Base-by-base conservation (phyloP, 495 filamentous ascomycete species). In the Tuber borchii region DNA sequence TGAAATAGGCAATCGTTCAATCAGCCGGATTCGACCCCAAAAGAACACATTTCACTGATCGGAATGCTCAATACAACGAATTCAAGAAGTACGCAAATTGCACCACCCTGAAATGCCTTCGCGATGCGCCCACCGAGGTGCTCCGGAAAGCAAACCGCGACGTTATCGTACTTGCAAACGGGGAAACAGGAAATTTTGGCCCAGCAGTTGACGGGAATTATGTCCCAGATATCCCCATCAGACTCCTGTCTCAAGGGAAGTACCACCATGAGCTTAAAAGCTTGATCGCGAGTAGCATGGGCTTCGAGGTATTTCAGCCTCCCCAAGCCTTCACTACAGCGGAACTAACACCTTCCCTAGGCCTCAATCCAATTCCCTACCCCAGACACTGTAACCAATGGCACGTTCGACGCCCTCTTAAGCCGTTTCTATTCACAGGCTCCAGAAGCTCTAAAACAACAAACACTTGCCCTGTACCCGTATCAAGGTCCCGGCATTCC, bases 181-280 rank as follows among this genome's bases (percentile, higher is more conserved):
- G 22, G 1, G 46, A 43, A 37, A 39, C 75, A 40, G 75, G 68
- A 31, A 0, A 85, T 0, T 92, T 89, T 77, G 87, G 87, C 0
- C 89, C 89, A 3, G 84, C 85, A 0, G 87, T 90, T 9, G 91
- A 92, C 81, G 89, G 88, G 16, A 77, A 82, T 19, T 90, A 90
- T 75, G 88, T 88, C 2, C 88, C 89, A 1, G 84, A 83, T 5
- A 77, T 88, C 22, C 89, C 90, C 6, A 86, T 87, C 7, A 84
- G 87, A 56, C 84, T 91, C n/a, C 85, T 93, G 1, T 82, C 86
- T 2, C 76, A 87, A 39, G 90, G 88, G 12, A 83, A 86, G 7
- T 91, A 88, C 77, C 86, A 91, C 79, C 84, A 84, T 22, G 82
- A 80, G 45, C 72, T 92, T 16, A 84, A 83, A 3, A 80, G 92